Percentiles rank a stretch among this genome's conserved stretches.
Conservation (phyloP, 73 alveolate species). For the Effrenium voratum region DNA sequence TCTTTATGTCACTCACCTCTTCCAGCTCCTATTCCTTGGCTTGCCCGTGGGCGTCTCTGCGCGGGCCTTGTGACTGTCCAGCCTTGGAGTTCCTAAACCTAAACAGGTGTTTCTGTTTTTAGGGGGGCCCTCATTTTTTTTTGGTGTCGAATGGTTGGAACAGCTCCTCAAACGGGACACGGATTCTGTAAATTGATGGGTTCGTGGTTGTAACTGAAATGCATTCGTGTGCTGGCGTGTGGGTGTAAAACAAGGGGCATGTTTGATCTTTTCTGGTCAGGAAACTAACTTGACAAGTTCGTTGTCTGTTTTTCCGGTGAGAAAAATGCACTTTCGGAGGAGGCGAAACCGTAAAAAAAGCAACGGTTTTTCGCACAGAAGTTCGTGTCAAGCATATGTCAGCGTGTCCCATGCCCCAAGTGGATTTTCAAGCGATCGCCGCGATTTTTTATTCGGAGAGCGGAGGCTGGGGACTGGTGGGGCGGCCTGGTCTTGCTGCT, state of each 20-base stretch:
- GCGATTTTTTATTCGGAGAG: not conserved
- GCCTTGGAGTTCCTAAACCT: too few species aligned
- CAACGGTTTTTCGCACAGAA: not conserved
- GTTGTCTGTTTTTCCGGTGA: too few species aligned
- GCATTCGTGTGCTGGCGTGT: too few species aligned
- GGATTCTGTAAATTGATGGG: too few species aligned
- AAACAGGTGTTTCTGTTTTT: too few species aligned
- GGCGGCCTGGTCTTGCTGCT: not conserved
- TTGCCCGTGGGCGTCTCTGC: slow-evolving; percentile 3
- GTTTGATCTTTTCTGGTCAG: too few species aligned
- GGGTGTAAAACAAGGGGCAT: too few species aligned
- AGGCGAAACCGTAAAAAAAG: not conserved
- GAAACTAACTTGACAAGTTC: too few species aligned
- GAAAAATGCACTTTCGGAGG: not conserved
- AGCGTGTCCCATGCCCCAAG: not conserved
- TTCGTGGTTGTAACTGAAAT: too few species aligned
- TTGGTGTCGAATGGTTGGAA: too few species aligned
- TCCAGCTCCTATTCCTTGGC: slow-evolving; percentile 8
- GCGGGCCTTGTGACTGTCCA: not conserved
- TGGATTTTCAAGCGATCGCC: not conserved
- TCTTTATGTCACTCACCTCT: not conserved
- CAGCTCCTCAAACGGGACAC: too few species aligned
- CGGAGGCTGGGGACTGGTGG: not conserved
- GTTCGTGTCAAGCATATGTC: not conserved
- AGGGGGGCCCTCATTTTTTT: too few species aligned